Evolutionary conservation across 352 stramenopile species (phyloP), one percentile per base, ranked within the genome.

Genomic region (Globisporangium uncinulatum): DNA sequence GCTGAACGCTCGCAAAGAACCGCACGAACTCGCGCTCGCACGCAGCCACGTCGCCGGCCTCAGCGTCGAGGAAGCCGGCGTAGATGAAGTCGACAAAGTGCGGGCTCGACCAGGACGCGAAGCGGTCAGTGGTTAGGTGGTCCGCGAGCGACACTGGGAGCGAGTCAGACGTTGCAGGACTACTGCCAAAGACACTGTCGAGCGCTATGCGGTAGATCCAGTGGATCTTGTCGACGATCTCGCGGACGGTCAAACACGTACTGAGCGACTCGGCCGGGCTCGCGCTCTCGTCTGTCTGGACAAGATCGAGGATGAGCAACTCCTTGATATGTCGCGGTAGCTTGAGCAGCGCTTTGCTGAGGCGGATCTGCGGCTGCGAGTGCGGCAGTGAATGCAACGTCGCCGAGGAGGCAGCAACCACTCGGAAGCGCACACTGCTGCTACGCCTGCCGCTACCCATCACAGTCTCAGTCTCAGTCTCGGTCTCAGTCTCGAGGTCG

Each of bases 1-100:
- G 58, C 59, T 82, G 72, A 24, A 79, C 59, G 51, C 69, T 79
- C 17, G 72, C 58, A 21, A 79, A 65, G 36, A 82, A 69, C 0
- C 61, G 61, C 37, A 76, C 56, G 19, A 76, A 78, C 54, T 70
- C 58, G 9, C 57, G 51, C 54, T 82, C 72, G 24, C 61, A 63
- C 0, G 15, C 9, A 17, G 45, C 20, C 45, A 76, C 36, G 39
- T 76, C 49, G 10, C 62, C 61, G 24, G 55, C 44, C 6, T 59
- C 61, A 7, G 58, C 51, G 5, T 74, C 67, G 9, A 82, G 17
- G 41, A 76, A 67, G 2, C 45, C n/a, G 5, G 51, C 61, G 32
- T 76, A 68, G 37, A 77, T 52, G 24, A 73, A 74, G 5, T 59
- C 60, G 29, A 71, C 62, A 37, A 79, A 69, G 8, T 69, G 31